A percentile compares a stretch with the other conserved stretches of the same genome.
phyloP scores from a whole-genome alignment of 495 filamentous ascomycete genomes.

The Penicillium bovifimosum region DNA sequence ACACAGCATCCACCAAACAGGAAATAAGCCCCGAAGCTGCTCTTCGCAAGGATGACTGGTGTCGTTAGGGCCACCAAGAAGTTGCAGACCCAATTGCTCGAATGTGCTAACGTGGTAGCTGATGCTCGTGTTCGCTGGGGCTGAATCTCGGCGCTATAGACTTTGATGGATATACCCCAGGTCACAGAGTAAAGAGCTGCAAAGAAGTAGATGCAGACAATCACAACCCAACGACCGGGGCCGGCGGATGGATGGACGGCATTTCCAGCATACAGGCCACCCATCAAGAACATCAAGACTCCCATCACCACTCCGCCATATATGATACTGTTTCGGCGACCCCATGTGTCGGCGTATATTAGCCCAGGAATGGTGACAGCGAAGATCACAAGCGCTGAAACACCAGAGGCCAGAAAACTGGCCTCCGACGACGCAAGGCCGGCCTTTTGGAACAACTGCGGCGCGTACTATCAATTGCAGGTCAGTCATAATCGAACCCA shows the following conservation, averaged over 20 bases:
- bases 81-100: constrained; percentile 51
- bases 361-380: constrained; percentile 46
- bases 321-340: constrained; percentile 50
- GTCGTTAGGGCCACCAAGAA: constrained; percentile 62
- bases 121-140: constrained; percentile 48
- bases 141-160: constrained; percentile 53
- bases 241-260: constrained; percentile 41
- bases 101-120: constrained; percentile 43
- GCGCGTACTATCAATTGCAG: constrained; percentile 39
- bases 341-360: constrained; percentile 55
- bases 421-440: constrained; percentile 44
- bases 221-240: constrained; percentile 51
- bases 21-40: constrained; percentile 55
- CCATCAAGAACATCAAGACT: constrained; percentile 45
- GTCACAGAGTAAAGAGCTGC: constrained; percentile 38
- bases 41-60: constrained; percentile 54
- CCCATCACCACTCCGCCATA: constrained; percentile 49
- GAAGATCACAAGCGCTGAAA: constrained; percentile 48
- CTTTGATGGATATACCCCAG: constrained; percentile 52
- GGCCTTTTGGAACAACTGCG: constrained; percentile 48
- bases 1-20: constrained; percentile 50
- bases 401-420: constrained; percentile 51
- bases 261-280: constrained; percentile 45
- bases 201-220: constrained; percentile 45
- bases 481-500: not conserved